Conservation (phyloP, 2,329 filamentous ascomycete species). For the Tolypocladium amazonense region DNA sequence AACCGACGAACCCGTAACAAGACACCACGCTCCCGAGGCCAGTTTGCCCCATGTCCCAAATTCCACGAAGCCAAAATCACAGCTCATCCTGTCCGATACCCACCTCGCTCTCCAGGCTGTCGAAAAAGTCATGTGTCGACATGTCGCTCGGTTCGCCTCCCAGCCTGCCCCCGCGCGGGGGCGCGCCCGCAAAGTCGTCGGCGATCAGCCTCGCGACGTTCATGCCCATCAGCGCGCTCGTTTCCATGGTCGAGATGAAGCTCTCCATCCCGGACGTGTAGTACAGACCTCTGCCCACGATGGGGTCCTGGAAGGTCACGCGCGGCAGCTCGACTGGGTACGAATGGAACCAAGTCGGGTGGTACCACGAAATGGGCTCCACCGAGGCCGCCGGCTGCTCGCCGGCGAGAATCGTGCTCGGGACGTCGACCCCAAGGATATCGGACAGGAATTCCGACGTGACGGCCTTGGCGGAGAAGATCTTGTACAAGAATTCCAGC, state of each 20-base stretch:
- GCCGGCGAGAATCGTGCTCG: conserved; percentile 24
- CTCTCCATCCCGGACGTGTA: conserved; percentile 73
- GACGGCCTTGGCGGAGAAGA: conserved; percentile 48
- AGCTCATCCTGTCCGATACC: conserved; percentile 7
- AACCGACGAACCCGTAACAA: background rate
- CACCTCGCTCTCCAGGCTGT: conserved; percentile 9
- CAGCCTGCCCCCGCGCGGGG: background rate
- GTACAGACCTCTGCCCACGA: conserved; percentile 56
- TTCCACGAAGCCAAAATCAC: background rate
- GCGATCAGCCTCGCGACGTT: conserved; percentile 66
- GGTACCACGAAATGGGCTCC: conserved; percentile 61
- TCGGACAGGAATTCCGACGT: conserved; percentile 41
- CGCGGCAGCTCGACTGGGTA: conserved; percentile 82
- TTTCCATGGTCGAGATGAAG: conserved; percentile 98
- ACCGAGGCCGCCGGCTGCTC: conserved; percentile 5
- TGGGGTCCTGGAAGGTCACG: conserved; percentile 74
- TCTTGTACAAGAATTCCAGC: conserved; percentile 52
- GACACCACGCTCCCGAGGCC: background rate
- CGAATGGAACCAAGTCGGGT: conserved; percentile 68
- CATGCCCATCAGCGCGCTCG: conserved; percentile 81
- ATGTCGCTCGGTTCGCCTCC: background rate
- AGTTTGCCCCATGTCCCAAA: background rate
- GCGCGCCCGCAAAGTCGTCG: conserved; percentile 37
- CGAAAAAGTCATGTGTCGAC: conserved; percentile 6
- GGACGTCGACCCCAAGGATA: conserved; percentile 38